Conservation (phyloP, 176 grass and related monocot genomes). For the Ampelocalamus luodianensis region DNA sequence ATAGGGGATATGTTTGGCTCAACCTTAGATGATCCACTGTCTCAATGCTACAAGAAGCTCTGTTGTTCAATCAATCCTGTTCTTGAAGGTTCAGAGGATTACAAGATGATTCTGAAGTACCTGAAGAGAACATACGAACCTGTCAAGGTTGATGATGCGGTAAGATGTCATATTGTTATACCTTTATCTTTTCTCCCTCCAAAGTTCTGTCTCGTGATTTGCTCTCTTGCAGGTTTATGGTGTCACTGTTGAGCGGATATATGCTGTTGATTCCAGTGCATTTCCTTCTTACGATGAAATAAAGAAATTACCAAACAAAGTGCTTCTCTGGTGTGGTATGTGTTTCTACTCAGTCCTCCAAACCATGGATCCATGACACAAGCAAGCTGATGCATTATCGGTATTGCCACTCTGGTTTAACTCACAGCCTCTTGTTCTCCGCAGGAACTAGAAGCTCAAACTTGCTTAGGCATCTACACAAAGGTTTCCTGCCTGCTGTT, state of each 20-base stretch:
- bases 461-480: slow-evolving; percentile 67
- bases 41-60: slow-evolving; percentile 60
- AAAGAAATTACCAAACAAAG: slow-evolving; percentile 73
- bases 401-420: neutral
- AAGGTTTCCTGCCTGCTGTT: slow-evolving; percentile 64
- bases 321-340: slow-evolving; percentile 93
- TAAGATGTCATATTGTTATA: slow-evolving; percentile 14
- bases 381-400: neutral
- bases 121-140: slow-evolving; percentile 81
- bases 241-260: slow-evolving; percentile 65
- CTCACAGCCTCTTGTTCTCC: neutral
- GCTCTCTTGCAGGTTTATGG: slow-evolving; percentile 53
- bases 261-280: slow-evolving; percentile 58
- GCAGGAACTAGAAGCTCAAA: slow-evolving; percentile 84
- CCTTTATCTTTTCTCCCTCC: neutral
- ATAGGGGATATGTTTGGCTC: slow-evolving; percentile 50
- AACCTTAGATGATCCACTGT: slow-evolving; percentile 67
- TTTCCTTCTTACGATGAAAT: slow-evolving; percentile 68
- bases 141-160: slow-evolving; percentile 65
- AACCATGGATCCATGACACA: neutral
- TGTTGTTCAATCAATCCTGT: slow-evolving; percentile 62
- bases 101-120: slow-evolving; percentile 84
- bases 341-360: neutral
- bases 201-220: neutral
- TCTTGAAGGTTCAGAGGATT: slow-evolving; percentile 65